A percentile compares a stretch with the other conserved stretches of the same genome.
phyloP scores from a whole-genome alignment of 495 filamentous ascomycete species.

The Podospora appendiculata region DNA sequence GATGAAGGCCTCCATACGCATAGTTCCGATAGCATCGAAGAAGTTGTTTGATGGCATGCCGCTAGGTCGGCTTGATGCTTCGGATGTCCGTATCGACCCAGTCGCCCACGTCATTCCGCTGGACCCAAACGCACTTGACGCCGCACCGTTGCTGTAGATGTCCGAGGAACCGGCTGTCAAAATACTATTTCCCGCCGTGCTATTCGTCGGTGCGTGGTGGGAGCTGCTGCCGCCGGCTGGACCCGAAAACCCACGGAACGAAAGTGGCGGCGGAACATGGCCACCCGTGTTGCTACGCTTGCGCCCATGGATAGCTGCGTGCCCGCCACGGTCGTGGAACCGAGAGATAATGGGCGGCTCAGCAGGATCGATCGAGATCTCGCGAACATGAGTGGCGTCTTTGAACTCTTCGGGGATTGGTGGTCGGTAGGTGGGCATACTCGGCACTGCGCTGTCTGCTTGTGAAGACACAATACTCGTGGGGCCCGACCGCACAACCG shows the following conservation, averaged over 20 bases:
- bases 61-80: slow-evolving; percentile 48
- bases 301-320: slow-evolving; percentile 52
- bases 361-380: slow-evolving; percentile 45
- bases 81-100: slow-evolving; percentile 49
- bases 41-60: slow-evolving; percentile 43
- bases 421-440: slow-evolving; percentile 19
- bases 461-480: slow-evolving; percentile 10
- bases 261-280: slow-evolving; percentile 53
- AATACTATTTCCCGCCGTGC: slow-evolving; percentile 44
- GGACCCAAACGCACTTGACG: slow-evolving; percentile 26
- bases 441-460: slow-evolving; percentile 20
- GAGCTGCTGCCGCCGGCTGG: slow-evolving; percentile 36
- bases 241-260: slow-evolving; percentile 70
- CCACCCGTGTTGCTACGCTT: slow-evolving; percentile 81
- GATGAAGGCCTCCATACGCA: slow-evolving; percentile 96
- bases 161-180: slow-evolving; percentile 53
- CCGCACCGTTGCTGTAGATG: slow-evolving; percentile 36
- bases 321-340: slow-evolving; percentile 49
- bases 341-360: slow-evolving; percentile 76
- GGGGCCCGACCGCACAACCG: slow-evolving; percentile 31
- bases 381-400: slow-evolving; percentile 25
- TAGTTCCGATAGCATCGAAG: slow-evolving; percentile 75
- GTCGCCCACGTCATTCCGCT: slow-evolving; percentile 35
- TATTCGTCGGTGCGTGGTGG: slow-evolving; percentile 39
- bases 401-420: slow-evolving; percentile 15